phyloP scores from a whole-genome alignment of 495 filamentous ascomycete genomes.

The Penicillium daleae region DNA sequence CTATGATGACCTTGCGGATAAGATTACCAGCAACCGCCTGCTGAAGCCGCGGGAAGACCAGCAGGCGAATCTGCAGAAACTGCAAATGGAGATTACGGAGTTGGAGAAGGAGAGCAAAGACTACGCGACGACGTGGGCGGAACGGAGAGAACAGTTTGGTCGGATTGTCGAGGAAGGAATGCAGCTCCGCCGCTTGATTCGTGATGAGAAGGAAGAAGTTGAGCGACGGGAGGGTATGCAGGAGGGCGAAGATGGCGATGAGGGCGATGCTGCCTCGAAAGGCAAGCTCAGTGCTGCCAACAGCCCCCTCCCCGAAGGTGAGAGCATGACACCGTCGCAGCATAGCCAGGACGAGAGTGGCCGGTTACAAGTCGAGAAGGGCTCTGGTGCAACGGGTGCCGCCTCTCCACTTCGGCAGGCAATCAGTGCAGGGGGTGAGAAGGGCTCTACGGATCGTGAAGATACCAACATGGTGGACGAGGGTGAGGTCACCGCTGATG shows the following conservation, averaged over 20 bases:
- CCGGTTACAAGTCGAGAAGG: conserved; percentile 47
- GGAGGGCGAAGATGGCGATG: conserved; percentile 72
- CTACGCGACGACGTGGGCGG: conserved; percentile 82
- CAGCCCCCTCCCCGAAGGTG: conserved; percentile 67
- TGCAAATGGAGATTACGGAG: conserved; percentile 86
- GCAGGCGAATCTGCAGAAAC: conserved; percentile 71
- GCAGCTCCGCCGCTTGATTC: conserved; percentile 80
- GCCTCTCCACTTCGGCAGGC: conserved; percentile 49
- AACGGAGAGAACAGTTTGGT: conserved; percentile 85
- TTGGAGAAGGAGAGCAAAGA: conserved; percentile 80
- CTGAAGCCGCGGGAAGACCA: conserved; percentile 85
- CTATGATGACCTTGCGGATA: conserved; percentile 83
- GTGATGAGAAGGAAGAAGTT: conserved; percentile 92
- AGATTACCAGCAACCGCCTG: conserved; percentile 80
- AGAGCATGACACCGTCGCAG: conserved; percentile 52
- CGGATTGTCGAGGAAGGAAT: conserved; percentile 89
- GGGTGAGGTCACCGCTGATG: conserved; percentile 61
- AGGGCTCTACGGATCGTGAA: conserved; percentile 45
- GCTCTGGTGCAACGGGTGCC: conserved; percentile 27
- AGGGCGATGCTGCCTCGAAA: conserved; percentile 61
- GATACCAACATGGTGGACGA: conserved; percentile 63
- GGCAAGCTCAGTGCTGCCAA: conserved; percentile 57
- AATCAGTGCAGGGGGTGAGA: conserved; percentile 35
- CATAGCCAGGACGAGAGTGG: conserved; percentile 49
- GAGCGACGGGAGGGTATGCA: conserved; percentile 79